These are phyloP conservation scores for Nicotiana obtusifolia DNA, from an alignment of 257 asterid genomes.

Conservation along the genomic window DNA sequence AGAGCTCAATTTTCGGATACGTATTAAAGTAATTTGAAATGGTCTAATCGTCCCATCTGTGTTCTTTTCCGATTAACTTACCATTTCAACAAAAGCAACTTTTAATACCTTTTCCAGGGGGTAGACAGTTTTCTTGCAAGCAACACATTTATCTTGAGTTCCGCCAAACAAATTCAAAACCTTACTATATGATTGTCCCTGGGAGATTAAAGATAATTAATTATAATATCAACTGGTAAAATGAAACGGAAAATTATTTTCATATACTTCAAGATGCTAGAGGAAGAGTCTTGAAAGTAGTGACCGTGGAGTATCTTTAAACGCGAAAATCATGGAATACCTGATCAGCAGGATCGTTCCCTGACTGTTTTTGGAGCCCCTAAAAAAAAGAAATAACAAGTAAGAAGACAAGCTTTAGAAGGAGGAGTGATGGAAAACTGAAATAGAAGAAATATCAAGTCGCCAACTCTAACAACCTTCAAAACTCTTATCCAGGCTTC, in stretches of 20 bases:
- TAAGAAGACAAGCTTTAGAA: not conserved
- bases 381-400: constrained; percentile 12
- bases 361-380: constrained; percentile 59
- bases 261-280: not conserved
- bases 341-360: constrained; percentile 50
- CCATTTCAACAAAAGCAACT: not conserved
- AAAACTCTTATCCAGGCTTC: constrained; percentile 80
- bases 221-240: not conserved
- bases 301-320: not conserved
- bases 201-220: constrained; percentile 7
- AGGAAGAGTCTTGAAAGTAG: not conserved
- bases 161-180: constrained; percentile 65
- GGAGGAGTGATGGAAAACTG: not conserved
- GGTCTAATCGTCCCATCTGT: not conserved
- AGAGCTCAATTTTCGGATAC: not conserved
- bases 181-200: constrained; percentile 42
- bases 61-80: not conserved
- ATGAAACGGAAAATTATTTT: not conserved
- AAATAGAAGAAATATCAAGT: not conserved
- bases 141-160: constrained; percentile 76
- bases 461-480: constrained; percentile 42
- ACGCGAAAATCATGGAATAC: constrained; percentile 5
- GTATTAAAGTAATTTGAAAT: not conserved
- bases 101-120: constrained; percentile 74
- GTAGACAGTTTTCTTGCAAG: constrained; percentile 75